Percentiles rank a stretch among this genome's conserved stretches.
phyloP scores from a whole-genome alignment of 1,284 basidiomycete genomes.

The Ceratobasidium sp. region DNA sequence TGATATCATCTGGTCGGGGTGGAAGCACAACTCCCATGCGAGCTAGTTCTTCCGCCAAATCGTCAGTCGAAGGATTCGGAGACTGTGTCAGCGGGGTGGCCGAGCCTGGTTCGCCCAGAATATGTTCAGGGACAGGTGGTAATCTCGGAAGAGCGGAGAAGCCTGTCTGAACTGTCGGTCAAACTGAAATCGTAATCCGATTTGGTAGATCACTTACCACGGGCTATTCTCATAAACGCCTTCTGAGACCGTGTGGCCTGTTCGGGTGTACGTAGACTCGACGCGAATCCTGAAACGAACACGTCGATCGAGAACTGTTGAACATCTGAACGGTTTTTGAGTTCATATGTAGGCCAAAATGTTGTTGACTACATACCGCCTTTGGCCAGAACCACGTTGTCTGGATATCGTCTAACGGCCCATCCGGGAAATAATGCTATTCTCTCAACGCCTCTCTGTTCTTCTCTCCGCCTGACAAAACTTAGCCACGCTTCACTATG shows the following conservation, averaged over 20 bases:
- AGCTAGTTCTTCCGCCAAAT: conserved; percentile 39
- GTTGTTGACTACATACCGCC: conserved; percentile 16
- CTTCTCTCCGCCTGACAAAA: conserved; percentile 42
- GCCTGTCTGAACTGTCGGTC: conserved; percentile 58
- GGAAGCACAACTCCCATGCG: conserved; percentile 60
- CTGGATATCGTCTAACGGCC: conserved; percentile 45
- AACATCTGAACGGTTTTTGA: conserved; percentile 18
- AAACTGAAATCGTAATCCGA: conserved; percentile 1
- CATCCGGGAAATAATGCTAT: conserved; percentile 49
- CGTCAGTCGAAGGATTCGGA: conserved; percentile 37
- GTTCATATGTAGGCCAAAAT: too few relatives aligned
- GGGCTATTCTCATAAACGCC: conserved; percentile 81
- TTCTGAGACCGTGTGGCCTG: conserved; percentile 77
- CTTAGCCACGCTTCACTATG: not conserved
- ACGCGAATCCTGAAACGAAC: conserved; percentile 80
- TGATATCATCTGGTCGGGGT: conserved; percentile 71
- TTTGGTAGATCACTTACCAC: conserved; percentile 64
- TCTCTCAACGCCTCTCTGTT: conserved; percentile 56
- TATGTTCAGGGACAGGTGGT: conserved; percentile 55
- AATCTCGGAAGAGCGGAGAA: conserved; percentile 75
- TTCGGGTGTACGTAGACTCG: conserved; percentile 71
- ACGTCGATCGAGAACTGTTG: conserved; percentile 74
- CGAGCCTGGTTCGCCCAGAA: conserved; percentile 53
- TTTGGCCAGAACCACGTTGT: not conserved
- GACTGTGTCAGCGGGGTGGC: conserved; percentile 51